phyloP scores from a whole-genome alignment of 2,329 filamentous ascomycete species.

The Penicillium expansum region DNA sequence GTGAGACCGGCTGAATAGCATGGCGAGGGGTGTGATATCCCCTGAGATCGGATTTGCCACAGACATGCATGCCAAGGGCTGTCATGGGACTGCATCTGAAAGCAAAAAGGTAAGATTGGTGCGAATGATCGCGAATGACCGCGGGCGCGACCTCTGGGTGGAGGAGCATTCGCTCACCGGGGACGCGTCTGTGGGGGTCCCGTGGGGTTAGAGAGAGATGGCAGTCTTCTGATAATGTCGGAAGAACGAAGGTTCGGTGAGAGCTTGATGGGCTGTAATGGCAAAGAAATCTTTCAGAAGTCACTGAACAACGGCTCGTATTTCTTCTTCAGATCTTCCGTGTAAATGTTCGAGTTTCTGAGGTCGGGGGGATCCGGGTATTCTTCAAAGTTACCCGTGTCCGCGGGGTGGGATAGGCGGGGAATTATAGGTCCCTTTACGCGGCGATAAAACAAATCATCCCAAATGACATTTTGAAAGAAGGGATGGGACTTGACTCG shows the following conservation, averaged over 20 bases:
- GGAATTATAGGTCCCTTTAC: conserved; percentile 63
- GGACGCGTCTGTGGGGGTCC: conserved; percentile 4
- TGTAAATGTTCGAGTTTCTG: conserved; percentile 54
- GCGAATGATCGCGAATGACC: not conserved
- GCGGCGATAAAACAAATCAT: conserved; percentile 59
- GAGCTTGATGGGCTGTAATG: not conserved
- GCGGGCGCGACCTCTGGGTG: not conserved
- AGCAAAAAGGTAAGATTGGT: not conserved
- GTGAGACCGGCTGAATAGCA: not conserved
- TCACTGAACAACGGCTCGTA: conserved; percentile 61
- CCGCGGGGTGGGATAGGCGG: conserved; percentile 57
- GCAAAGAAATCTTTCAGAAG: conserved; percentile 46
- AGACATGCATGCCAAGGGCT: not conserved
- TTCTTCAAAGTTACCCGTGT: conserved; percentile 64
- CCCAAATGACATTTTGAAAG: conserved; percentile 62
- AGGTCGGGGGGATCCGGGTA: conserved; percentile 57
- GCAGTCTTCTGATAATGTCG: not conserved
- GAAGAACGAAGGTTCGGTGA: not conserved
- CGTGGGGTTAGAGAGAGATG: not conserved
- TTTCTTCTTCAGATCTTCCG: conserved; percentile 58
- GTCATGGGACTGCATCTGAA: conserved; percentile 2
- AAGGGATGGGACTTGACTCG: conserved; percentile 62
- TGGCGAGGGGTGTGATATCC: not conserved
- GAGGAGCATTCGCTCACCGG: conserved; percentile 1
- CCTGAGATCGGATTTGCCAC: not conserved